Evolutionary conservation across 2,329 filamentous ascomycete genomes (phyloP).

Genomic region (Pestalotiopsis sp.): DNA sequence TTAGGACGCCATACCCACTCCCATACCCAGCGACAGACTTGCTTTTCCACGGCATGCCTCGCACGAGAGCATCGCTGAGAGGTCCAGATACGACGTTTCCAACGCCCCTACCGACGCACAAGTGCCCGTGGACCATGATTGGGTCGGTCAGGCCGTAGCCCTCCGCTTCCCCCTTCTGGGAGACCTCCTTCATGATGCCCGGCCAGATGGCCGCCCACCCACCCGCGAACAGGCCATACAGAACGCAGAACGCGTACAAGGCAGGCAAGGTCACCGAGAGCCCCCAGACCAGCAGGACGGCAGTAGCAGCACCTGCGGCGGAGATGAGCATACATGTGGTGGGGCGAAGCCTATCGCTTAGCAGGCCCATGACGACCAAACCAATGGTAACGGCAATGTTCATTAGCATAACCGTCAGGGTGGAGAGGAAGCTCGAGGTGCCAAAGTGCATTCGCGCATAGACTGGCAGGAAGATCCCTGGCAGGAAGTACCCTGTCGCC

Average conservation of each 20-base stretch:
- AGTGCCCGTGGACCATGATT: constrained; percentile 55
- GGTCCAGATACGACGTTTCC: constrained; percentile 60
- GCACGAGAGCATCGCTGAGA: constrained; percentile 52
- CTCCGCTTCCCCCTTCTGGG: constrained; percentile 14
- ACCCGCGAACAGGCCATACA: constrained; percentile 2
- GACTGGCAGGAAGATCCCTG: background rate
- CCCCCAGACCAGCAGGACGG: constrained; percentile 1
- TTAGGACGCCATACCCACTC: constrained; percentile 51
- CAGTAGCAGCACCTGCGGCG: background rate
- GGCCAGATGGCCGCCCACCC: constrained; percentile 2
- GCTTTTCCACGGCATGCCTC: constrained; percentile 43
- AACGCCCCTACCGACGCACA: constrained; percentile 59
- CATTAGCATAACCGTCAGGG: constrained; percentile 3
- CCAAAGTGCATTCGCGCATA: constrained; percentile 6
- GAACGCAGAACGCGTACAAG: constrained; percentile 1
- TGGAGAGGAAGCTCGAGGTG: background rate
- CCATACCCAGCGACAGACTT: constrained; percentile 43
- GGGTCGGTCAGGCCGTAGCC: constrained; percentile 34
- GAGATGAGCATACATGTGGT: constrained; percentile 7
- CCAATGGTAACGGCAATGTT: background rate
- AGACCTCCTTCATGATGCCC: constrained; percentile 3
- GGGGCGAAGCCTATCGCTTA: background rate
- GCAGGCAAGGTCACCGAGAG: constrained; percentile 1
- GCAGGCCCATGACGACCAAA: background rate
- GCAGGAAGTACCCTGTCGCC: constrained; percentile 4